These are phyloP conservation scores for Quercus rubra DNA, from an alignment of 306 rosid genomes.

Conservation along the genomic window DNA sequence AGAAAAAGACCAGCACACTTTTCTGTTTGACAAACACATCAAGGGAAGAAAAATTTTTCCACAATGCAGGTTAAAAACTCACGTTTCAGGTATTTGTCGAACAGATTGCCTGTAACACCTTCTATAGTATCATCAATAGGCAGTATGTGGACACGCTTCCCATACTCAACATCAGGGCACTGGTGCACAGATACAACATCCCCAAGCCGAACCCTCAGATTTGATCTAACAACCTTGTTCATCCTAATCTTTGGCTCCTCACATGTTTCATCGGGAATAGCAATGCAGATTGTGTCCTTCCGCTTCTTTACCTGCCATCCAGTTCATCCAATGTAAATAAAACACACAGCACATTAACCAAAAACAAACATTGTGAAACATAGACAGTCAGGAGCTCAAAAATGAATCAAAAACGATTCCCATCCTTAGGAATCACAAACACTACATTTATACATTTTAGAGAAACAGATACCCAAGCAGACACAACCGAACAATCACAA, in stretches of 20 bases:
- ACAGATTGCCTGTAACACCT: conserved; percentile 55
- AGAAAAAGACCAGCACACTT: background rate
- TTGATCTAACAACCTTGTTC: conserved; percentile 56
- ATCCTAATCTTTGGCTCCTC: conserved; percentile 51
- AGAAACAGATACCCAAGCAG: background rate
- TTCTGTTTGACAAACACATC: background rate
- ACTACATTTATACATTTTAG: background rate
- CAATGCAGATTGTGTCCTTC: conserved; percentile 52
- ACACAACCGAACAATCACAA: too few relatives aligned
- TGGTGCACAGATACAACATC: conserved; percentile 61
- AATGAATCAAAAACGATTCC: background rate
- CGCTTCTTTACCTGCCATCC: conserved; percentile 51
- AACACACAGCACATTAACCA: background rate
- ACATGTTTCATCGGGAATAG: conserved; percentile 49
- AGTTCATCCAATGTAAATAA: conserved; percentile 2
- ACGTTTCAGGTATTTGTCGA: conserved; percentile 59
- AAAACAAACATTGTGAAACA: background rate
- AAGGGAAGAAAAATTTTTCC: background rate
- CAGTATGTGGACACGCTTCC: conserved; percentile 50
- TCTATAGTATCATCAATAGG: conserved; percentile 52
- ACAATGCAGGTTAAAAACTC: conserved; percentile 13
- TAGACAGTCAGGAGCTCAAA: background rate
- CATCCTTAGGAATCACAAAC: background rate
- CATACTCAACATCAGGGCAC: conserved; percentile 54
- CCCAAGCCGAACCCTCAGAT: conserved; percentile 56